Evolutionary conservation across 495 filamentous ascomycete genomes (phyloP).

Genomic region (Xylaria telfairii): DNA sequence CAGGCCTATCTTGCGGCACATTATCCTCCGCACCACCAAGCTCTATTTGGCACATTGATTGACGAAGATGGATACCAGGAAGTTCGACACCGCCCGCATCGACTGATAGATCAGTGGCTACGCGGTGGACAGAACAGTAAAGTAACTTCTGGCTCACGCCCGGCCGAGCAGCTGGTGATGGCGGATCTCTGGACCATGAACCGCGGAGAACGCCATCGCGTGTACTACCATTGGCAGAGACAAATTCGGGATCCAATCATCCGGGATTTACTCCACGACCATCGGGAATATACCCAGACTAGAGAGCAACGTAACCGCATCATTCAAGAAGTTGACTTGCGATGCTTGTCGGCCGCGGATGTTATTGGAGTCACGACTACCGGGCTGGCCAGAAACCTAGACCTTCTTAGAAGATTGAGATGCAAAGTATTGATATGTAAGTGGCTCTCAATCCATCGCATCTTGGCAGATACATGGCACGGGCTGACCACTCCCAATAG

Average conservation of each 20-base stretch:
- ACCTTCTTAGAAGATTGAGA: conserved; percentile 63
- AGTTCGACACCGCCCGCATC: conserved; percentile 24
- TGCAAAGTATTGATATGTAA: conserved; percentile 71
- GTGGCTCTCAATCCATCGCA: background rate
- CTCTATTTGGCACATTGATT: conserved; percentile 39
- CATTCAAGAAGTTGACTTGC: conserved; percentile 56
- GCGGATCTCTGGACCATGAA: conserved; percentile 38
- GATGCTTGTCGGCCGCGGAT: conserved; percentile 59
- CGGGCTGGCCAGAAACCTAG: conserved; percentile 70
- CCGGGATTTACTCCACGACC: conserved; percentile 38
- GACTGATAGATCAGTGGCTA: conserved; percentile 33
- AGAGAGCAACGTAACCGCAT: conserved; percentile 46
- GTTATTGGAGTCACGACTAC: conserved; percentile 81
- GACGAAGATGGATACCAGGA: conserved; percentile 34
- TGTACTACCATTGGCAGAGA: conserved; percentile 55
- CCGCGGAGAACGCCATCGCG: conserved; percentile 36
- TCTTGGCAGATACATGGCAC: background rate
- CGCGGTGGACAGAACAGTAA: background rate
- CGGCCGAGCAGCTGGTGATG: conserved; percentile 16
- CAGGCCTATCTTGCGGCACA: conserved; percentile 22
- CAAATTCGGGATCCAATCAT: conserved; percentile 47
- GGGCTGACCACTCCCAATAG: conserved; percentile 1
- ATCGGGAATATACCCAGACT: conserved; percentile 39
- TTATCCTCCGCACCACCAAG: conserved; percentile 22
- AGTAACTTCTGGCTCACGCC: conserved; percentile 6